Evolutionary conservation across 805 yeast genomes (phyloP), one percentile per base, ranked within the genome.

Genomic region (Candida nemodendra): DNA sequence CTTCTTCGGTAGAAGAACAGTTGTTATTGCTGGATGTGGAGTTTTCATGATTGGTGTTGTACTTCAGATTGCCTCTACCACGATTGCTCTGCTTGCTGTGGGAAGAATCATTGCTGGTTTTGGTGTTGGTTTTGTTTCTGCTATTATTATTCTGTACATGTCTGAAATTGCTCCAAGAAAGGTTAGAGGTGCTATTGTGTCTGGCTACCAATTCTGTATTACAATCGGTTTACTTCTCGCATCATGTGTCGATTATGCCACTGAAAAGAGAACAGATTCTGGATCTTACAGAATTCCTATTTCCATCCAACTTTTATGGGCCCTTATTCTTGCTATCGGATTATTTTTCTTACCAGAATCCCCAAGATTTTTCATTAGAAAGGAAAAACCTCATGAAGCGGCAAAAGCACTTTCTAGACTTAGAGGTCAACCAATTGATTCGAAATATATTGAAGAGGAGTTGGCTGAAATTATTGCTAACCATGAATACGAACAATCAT

Each of bases 161-260:
- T 83, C 90, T 22, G 87, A 84, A 60, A 80, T 85, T 26, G 76
- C 88, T 13, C 93, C 93, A 18, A 79, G 74, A 51, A 79, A 84
- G 72, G 76, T 84, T 34, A 72, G 95, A 65, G 95, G 95, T 50
- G 77, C 88, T 14, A 69, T 83, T 44, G 88, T 84, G 32, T 77
- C 84, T 38, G 73, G 84, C 39, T 86, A 83, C 60, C 95, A 85
- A 60, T 62, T 61, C 46, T 58, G 60, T 49, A 72, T 76, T 50
- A 83, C 93, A 3, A 72, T 86, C 68, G 95, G 95, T 35, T 62
- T 84, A 30, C 59, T 81, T 34, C 66, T 85, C 19, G 89, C 91
- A 7, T 73, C 83, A 48, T 75, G 84, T 44, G 75, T 84, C 30
- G 78, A 82, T 51, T 84, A 81, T 53, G 89, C 81, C 24, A 79